A percentile compares a stretch with the other conserved stretches of the same genome.
Evolutionary conservation across 208 protist genomes (phyloP).

Genomic region (Trypanosoma conorhini): DNA sequence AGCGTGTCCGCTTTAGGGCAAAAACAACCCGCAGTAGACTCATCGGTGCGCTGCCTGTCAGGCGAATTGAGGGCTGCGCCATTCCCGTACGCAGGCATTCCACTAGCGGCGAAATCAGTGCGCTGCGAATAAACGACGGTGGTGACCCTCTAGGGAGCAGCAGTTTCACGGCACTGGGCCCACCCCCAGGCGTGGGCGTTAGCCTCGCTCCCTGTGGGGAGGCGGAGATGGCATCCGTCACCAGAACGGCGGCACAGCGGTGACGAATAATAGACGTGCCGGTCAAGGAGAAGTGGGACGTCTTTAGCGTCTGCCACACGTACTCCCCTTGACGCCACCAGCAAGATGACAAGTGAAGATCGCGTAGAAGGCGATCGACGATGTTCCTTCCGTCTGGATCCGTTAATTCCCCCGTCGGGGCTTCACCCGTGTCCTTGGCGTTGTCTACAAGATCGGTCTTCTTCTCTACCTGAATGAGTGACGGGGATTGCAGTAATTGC

Average conservation of each 20-base stretch:
- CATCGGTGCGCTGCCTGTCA: slow-evolving; percentile 8
- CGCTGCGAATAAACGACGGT: slow-evolving; percentile 25
- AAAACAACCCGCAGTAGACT: slow-evolving; percentile 21
- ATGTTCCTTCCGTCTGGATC: neutral
- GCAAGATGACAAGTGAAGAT: slow-evolving; percentile 18
- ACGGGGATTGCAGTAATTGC: neutral
- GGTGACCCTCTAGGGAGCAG: slow-evolving; percentile 61
- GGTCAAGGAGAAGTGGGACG: slow-evolving; percentile 19
- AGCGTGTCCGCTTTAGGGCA: slow-evolving; percentile 11
- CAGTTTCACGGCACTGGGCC: slow-evolving; percentile 16
- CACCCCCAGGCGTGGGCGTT: neutral
- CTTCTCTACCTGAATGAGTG: neutral
- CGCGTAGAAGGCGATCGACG: neutral
- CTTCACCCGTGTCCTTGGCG: neutral
- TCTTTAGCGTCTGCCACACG: neutral
- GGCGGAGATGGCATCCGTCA: slow-evolving; percentile 5
- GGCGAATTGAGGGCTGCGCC: neutral
- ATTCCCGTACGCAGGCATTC: slow-evolving; percentile 6
- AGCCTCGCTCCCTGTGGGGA: neutral
- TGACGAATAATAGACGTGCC: slow-evolving; percentile 42
- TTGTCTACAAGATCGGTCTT: neutral
- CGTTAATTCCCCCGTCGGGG: neutral
- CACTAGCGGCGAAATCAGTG: neutral
- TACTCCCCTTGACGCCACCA: slow-evolving; percentile 28
- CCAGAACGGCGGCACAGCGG: slow-evolving; percentile 42